These are phyloP conservation scores for Cephaloascus albidus DNA, from an alignment of 805 yeast genomes.

Conservation along the genomic window DNA sequence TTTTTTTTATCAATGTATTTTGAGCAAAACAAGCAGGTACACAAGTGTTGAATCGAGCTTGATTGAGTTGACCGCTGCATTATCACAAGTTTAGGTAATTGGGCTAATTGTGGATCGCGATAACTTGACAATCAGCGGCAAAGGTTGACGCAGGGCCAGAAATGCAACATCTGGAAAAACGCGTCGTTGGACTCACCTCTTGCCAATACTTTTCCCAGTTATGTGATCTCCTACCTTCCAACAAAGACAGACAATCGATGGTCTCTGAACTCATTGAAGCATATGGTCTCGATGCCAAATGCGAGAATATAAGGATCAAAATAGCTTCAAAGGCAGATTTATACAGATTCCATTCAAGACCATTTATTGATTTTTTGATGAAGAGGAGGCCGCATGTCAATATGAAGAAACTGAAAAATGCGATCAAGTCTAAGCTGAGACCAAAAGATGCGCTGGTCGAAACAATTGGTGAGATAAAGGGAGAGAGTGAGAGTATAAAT, in stretches of 20 bases:
- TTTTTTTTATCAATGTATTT: too few relatives aligned
- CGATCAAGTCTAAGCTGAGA: conserved; percentile 6
- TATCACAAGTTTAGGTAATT: too few relatives aligned
- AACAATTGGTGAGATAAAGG: neutral
- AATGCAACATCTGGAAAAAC: too few relatives aligned
- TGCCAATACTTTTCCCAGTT: too few relatives aligned
- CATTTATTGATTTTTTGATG: conserved; percentile 32
- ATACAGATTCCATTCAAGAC: conserved; percentile 36
- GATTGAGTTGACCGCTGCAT: too few relatives aligned
- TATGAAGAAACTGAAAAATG: conserved; percentile 6
- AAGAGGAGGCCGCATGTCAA: conserved; percentile 9
- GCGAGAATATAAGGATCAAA: conserved; percentile 14
- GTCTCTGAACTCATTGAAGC: conserved; percentile 32
- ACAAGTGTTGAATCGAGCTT: too few relatives aligned
- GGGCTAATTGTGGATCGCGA: too few relatives aligned
- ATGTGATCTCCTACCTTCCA: conserved; percentile 42
- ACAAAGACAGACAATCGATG: conserved; percentile 37
- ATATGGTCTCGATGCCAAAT: conserved; percentile 19
- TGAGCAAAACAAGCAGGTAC: too few relatives aligned
- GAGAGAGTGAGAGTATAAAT: conserved; percentile 1
- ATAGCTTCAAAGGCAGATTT: conserved; percentile 28
- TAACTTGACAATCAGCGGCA: too few relatives aligned
- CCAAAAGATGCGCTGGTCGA: conserved; percentile 5
- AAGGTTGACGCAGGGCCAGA: too few relatives aligned
- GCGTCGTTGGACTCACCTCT: too few relatives aligned